A percentile compares a stretch with the other conserved stretches of the same genome.
These are phyloP conservation scores for Coemansia sp. DNA, from an alignment of 192 early-diverging fungal species.

Conservation along the genomic window DNA sequence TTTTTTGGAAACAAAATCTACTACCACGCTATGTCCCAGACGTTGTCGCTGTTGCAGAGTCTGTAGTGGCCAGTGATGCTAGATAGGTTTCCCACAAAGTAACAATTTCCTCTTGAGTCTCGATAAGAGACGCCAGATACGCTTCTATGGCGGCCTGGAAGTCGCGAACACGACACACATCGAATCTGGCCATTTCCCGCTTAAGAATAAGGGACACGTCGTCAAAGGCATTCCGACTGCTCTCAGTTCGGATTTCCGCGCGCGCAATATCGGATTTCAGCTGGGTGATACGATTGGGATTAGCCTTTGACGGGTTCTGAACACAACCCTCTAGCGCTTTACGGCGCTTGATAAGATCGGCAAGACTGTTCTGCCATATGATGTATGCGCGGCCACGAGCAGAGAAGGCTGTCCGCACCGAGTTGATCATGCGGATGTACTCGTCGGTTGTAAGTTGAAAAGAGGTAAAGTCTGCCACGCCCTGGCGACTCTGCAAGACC, in stretches of 20 bases:
- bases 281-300: constrained; percentile 41
- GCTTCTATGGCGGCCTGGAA: constrained; percentile 71
- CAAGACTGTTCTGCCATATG: constrained; percentile 65
- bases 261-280: constrained; percentile 45
- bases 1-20: background rate
- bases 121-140: constrained; percentile 72
- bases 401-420: constrained; percentile 77
- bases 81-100: constrained; percentile 54
- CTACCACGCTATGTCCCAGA: background rate
- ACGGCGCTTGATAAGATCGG: constrained; percentile 68
- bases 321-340: constrained; percentile 63
- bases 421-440: constrained; percentile 82
- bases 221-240: constrained; percentile 64
- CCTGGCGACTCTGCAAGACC: constrained; percentile 77
- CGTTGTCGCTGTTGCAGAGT: constrained; percentile 9
- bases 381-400: constrained; percentile 68
- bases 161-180: constrained; percentile 75
- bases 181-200: constrained; percentile 75
- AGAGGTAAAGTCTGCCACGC: constrained; percentile 67
- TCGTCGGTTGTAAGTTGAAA: constrained; percentile 83
- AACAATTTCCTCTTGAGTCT: constrained; percentile 74
- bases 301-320: constrained; percentile 30
- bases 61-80: constrained; percentile 29
- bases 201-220: constrained; percentile 70
- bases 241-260: constrained; percentile 49